Evolutionary conservation across 23 red algal genomes (phyloP).

Genomic region (Chondrus crispus): DNA sequence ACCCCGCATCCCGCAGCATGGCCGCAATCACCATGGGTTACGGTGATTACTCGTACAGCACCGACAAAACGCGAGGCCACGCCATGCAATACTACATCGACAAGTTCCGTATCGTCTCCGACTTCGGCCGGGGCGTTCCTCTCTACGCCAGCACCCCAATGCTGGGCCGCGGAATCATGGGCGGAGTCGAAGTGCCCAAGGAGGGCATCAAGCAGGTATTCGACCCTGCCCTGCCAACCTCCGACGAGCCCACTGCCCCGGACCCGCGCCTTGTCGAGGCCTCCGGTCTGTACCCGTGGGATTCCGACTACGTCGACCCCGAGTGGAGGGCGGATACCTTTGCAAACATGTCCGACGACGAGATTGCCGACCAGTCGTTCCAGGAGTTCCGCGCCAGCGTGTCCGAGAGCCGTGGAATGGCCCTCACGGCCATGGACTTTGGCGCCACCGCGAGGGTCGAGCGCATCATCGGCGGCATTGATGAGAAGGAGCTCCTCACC

Average conservation of each 20-base stretch:
- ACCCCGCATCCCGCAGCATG: background rate
- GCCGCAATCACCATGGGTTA: conserved; percentile 65
- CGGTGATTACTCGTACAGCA: conserved; percentile 54
- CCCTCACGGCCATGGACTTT: conserved; percentile 37
- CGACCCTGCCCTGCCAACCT: conserved; percentile 1
- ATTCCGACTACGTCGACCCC: conserved; percentile 52
- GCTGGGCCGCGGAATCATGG: conserved; percentile 62
- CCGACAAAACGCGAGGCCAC: conserved; percentile 71
- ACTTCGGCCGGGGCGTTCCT: conserved; percentile 10
- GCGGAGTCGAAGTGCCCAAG: conserved; percentile 47
- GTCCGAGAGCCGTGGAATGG: background rate
- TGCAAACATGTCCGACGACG: conserved; percentile 40
- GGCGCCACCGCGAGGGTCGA: conserved; percentile 15
- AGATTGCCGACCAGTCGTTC: conserved; percentile 52
- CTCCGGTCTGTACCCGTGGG: conserved; percentile 67
- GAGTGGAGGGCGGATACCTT: conserved; percentile 38
- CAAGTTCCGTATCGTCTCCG: conserved; percentile 59
- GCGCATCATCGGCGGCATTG: conserved; percentile 30
- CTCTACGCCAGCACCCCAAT: background rate
- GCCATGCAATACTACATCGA: conserved; percentile 69
- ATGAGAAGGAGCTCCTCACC: conserved; percentile 50
- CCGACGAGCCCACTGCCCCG: background rate
- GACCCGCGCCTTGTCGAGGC: conserved; percentile 75
- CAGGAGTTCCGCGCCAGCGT: conserved; percentile 39
- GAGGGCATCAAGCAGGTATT: conserved; percentile 42